Conservation (phyloP, 768 basidiomycete species). For the Psilocybe azurescens region DNA sequence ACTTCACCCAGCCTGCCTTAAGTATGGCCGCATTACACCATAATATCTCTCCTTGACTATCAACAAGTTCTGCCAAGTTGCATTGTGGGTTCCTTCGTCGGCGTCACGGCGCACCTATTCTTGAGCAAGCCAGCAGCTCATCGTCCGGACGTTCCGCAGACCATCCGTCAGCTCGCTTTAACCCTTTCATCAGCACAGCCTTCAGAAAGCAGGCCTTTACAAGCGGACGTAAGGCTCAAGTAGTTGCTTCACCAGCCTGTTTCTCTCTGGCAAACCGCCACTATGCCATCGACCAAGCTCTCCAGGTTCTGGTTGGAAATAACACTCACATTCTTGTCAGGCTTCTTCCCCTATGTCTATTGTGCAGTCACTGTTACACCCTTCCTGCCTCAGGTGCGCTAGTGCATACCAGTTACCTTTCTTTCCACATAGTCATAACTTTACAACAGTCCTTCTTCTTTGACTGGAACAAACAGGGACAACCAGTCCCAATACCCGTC, state of each 20-base stretch:
- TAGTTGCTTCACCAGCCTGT: background rate
- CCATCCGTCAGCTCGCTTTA: background rate
- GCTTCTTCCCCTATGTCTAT: constrained; percentile 12
- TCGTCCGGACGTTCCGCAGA: background rate
- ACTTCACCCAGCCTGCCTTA: too few relatives aligned
- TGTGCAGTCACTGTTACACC: constrained; percentile 21
- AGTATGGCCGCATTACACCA: too few relatives aligned
- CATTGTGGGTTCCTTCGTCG: too few relatives aligned
- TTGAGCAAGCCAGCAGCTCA: too few relatives aligned
- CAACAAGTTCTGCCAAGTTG: background rate
- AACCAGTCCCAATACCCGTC: constrained; percentile 43
- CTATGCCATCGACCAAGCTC: background rate
- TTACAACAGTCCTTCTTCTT: constrained; percentile 49
- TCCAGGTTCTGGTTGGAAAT: background rate
- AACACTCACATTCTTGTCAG: constrained; percentile 8
- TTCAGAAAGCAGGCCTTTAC: background rate
- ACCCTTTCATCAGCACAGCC: constrained; percentile 2
- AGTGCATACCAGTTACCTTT: background rate
- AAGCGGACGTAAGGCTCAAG: background rate
- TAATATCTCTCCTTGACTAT: background rate
- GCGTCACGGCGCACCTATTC: too few relatives aligned
- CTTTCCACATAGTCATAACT: background rate
- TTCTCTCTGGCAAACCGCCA: too few relatives aligned
- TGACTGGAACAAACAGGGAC: constrained; percentile 39
- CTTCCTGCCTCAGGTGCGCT: constrained; percentile 35